phyloP scores from a whole-genome alignment of 139 green algal species.

The Ulvella scutata region DNA sequence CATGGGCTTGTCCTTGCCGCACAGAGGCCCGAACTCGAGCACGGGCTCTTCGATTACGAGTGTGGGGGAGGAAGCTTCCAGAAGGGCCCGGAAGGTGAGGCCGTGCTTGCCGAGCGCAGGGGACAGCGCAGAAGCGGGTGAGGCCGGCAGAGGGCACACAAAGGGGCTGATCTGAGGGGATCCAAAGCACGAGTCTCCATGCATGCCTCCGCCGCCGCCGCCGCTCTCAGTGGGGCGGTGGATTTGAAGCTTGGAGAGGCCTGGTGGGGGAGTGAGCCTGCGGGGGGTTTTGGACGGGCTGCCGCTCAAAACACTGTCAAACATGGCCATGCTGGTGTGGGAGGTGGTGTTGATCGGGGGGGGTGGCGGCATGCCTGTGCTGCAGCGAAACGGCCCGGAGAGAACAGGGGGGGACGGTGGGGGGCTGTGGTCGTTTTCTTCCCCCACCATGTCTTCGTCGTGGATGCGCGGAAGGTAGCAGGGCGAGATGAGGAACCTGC shows the following conservation, averaged over 20 bases:
- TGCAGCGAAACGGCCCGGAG: too few species aligned
- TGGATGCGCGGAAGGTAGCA: too few species aligned
- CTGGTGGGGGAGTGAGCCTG: background rate
- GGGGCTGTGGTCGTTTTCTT: too few species aligned
- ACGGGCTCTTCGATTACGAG: background rate
- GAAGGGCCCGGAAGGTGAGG: background rate
- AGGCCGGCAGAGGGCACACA: background rate
- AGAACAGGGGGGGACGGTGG: too few species aligned
- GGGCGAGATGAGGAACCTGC: too few species aligned
- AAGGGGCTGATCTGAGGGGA: background rate
- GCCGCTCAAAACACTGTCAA: too few species aligned
- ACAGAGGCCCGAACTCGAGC: background rate
- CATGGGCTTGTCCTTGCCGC: background rate
- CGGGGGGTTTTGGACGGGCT: too few species aligned
- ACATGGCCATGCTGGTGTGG: too few species aligned
- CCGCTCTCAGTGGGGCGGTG: too few species aligned
- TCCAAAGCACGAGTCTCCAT: background rate
- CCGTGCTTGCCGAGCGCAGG: background rate
- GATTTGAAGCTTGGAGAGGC: background rate
- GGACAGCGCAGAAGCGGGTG: background rate
- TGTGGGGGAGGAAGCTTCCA: background rate
- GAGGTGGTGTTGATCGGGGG: too few species aligned
- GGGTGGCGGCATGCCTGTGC: too few species aligned
- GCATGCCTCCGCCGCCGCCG: background rate
- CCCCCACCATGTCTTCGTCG: too few species aligned